Evolutionary conservation across 208 protist genomes (phyloP), one percentile per base, ranked within the genome.

Genomic region (Leishmania lainsoni): DNA sequence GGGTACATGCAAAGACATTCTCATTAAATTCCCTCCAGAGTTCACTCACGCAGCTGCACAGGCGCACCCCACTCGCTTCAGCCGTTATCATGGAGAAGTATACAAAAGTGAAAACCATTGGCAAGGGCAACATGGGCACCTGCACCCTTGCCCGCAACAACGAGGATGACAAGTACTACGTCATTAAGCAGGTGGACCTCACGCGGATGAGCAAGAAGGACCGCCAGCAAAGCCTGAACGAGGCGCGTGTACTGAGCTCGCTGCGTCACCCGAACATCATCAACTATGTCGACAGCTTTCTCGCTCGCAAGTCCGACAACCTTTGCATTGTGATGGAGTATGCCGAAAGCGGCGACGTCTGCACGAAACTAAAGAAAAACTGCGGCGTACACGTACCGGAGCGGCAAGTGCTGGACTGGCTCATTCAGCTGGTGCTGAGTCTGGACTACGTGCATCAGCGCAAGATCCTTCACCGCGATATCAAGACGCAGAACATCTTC

Each of bases 261-360:
- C 83, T 99, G n/a, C 89, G 89, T 9, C 97, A 99, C 80, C 97
- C 97, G 3, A 98, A 99, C 81, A 96, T 99, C 83, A 98, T 99
- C 80, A 91, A 97, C 61, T 99, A 99, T 84, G 89, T 97, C 16
- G 94, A 97, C 85, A 96, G 94, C 82, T 98, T 98, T 87, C 88
- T 98, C n/a, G 92, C 94, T 2, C 83, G 87, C 42, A 94, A 89
- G 78, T 97, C 93, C 3, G 92, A 97, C 78, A 89, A 97, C 78
- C 79, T 98, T 72, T 98, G 96, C 87, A 98, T 98, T 76, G 94
- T 98, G 14, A 98, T 98, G 96, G 95, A 98, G 85, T 98, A 90
- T 83, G 93, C 94, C 20, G 96, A 98, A 71, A 92, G 93, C 58
- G 96, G 96, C 16, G 96, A 98, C 76, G 77, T 98, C 17, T 88